Conservation (phyloP, 1,284 basidiomycete species). For the Rhodotorula sp. region DNA sequence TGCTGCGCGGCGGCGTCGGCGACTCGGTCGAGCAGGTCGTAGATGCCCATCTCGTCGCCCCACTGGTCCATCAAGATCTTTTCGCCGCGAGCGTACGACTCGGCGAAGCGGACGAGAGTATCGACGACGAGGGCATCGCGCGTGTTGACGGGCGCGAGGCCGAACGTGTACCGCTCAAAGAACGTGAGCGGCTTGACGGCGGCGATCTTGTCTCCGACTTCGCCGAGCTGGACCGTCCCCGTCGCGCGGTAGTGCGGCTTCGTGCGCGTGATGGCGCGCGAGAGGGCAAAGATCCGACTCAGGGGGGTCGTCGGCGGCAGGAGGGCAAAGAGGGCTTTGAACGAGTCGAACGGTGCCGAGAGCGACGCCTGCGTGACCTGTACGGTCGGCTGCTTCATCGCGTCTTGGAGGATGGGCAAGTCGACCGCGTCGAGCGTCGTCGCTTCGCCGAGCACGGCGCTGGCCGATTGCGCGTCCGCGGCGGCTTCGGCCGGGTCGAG, state of each 20-base stretch:
- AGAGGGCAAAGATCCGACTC: slow-evolving; percentile 54
- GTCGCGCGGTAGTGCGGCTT: slow-evolving; percentile 55
- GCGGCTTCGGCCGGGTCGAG: slow-evolving; percentile 27
- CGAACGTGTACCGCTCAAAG: slow-evolving; percentile 38
- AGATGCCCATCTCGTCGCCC: slow-evolving; percentile 51
- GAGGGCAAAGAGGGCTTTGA: slow-evolving; percentile 51
- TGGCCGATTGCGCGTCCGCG: slow-evolving; percentile 49
- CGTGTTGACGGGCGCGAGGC: slow-evolving; percentile 52
- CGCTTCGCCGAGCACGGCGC: slow-evolving; percentile 53
- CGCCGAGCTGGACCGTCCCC: slow-evolving; percentile 49
- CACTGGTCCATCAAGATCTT: slow-evolving; percentile 51
- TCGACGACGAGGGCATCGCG: slow-evolving; percentile 52
- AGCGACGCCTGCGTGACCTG: slow-evolving; percentile 55
- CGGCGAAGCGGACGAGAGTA: slow-evolving; percentile 51
- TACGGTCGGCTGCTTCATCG: slow-evolving; percentile 54
- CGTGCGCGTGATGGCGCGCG: slow-evolving; percentile 57
- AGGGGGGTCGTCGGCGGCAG: slow-evolving; percentile 51
- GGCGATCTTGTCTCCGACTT: slow-evolving; percentile 49
- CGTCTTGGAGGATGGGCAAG: slow-evolving; percentile 60
- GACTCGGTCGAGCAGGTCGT: slow-evolving; percentile 53
- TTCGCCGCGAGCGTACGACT: slow-evolving; percentile 50
- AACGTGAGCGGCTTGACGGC: slow-evolving; percentile 48
- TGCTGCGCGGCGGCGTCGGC: slow-evolving; percentile 20
- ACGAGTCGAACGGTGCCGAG: slow-evolving; percentile 47
- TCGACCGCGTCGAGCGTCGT: slow-evolving; percentile 71